Conservation (phyloP, 371 early-diverging fungal genomes). For the Mucor irregularis region DNA sequence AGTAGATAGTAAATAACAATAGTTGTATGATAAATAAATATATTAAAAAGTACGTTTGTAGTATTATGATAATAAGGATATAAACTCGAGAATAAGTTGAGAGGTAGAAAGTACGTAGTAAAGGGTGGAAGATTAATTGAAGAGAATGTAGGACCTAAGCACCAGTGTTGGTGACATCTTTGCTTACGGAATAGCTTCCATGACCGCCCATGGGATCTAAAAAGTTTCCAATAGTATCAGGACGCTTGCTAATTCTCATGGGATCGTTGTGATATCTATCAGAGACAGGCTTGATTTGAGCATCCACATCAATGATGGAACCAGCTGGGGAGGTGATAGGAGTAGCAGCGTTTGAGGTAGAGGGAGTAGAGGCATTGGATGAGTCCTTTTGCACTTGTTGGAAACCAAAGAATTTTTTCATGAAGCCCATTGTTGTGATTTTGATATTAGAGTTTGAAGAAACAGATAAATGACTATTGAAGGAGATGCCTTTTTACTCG, state of each 20-base stretch:
- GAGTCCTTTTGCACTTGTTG: background rate
- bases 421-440: conserved; percentile 10
- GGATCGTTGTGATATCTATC: conserved; percentile 24
- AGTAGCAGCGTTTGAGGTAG: conserved; percentile 9
- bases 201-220: conserved; percentile 46
- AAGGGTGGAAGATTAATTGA: background rate
- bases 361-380: background rate
- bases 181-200: conserved; percentile 18
- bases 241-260: conserved; percentile 12
- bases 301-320: conserved; percentile 1
- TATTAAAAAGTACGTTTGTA: too few relatives aligned
- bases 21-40: too few relatives aligned
- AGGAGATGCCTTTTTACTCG: background rate
- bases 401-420: conserved; percentile 13
- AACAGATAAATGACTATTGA: background rate
- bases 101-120: background rate
- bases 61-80: background rate
- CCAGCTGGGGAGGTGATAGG: conserved; percentile 14
- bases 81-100: background rate
- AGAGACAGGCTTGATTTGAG: background rate
- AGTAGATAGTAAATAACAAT: too few relatives aligned
- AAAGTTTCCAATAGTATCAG: conserved; percentile 28
- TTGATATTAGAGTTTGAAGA: background rate
- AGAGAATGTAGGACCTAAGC: conserved; percentile 27
- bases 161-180: conserved; percentile 38